Evolutionary conservation across 257 asterid species (phyloP).

Genomic region (Nemophila menziesii): DNA sequence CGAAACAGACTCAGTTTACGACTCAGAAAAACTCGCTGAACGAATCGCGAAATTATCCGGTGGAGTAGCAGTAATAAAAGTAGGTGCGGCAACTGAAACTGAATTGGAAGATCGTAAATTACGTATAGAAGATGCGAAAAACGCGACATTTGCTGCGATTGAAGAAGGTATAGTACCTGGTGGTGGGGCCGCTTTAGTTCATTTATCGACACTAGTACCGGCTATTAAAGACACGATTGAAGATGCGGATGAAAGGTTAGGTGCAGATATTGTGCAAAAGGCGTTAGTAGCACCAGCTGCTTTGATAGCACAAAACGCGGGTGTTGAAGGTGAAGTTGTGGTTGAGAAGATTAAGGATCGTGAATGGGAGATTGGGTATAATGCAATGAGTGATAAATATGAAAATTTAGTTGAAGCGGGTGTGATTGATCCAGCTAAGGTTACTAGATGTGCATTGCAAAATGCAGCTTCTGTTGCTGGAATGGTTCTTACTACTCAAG

Average conservation of each 20-base stretch:
- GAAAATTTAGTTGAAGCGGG: conserved; percentile 84
- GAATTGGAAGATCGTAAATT: conserved; percentile 96
- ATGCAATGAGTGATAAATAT: conserved; percentile 69
- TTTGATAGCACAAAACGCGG: conserved; percentile 84
- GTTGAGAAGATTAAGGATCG: conserved; percentile 66
- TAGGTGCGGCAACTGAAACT: conserved; percentile 95
- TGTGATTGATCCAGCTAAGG: conserved; percentile 93
- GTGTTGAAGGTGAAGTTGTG: conserved; percentile 92
- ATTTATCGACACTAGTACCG: conserved; percentile 61
- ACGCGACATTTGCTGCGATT: conserved; percentile 97
- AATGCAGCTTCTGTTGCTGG: conserved; percentile 95
- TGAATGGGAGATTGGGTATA: conserved; percentile 91
- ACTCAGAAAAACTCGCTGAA: conserved; percentile 83
- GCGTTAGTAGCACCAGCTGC: conserved; percentile 76
- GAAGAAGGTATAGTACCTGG: conserved; percentile 99
- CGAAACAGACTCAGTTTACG: conserved; percentile 78
- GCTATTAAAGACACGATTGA: conserved; percentile 71
- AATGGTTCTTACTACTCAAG: conserved; percentile 97
- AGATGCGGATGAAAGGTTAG: conserved; percentile 77
- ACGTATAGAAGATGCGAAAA: conserved; percentile 92
- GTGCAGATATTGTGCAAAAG: conserved; percentile 93
- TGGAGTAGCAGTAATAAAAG: conserved; percentile 95
- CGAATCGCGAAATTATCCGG: conserved; percentile 95
- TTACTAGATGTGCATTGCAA: conserved; percentile 69
- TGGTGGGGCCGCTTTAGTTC: conserved; percentile 95